These are phyloP conservation scores for Sporodiniella umbellata DNA, from an alignment of 371 early-diverging fungal species.

Conservation along the genomic window DNA sequence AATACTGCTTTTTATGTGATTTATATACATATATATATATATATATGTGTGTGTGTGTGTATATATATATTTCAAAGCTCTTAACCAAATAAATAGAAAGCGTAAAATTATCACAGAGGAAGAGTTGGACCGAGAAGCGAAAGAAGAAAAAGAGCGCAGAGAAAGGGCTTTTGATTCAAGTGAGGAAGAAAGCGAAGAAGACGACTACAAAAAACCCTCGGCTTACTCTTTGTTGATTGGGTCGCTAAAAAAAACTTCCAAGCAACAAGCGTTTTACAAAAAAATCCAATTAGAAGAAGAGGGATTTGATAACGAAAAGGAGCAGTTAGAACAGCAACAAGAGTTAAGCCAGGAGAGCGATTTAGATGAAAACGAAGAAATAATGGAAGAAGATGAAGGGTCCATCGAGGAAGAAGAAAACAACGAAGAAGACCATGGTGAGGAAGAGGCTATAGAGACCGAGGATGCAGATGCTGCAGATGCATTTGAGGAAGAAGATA, in stretches of 20 bases:
- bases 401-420: slow-evolving; percentile 37
- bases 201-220: slow-evolving; percentile 46
- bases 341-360: slow-evolving; percentile 12
- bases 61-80: no score
- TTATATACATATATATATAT: neutral
- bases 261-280: slow-evolving; percentile 41
- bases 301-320: slow-evolving; percentile 28
- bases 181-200: slow-evolving; percentile 34
- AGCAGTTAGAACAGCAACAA: slow-evolving; percentile 16
- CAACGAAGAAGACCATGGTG: slow-evolving; percentile 28
- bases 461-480: slow-evolving; percentile 23
- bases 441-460: slow-evolving; percentile 24
- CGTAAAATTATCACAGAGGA: slow-evolving; percentile 50
- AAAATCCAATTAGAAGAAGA: slow-evolving; percentile 42
- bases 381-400: slow-evolving; percentile 15
- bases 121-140: slow-evolving; percentile 48
- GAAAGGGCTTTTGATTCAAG: slow-evolving; percentile 29
- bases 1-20: neutral
- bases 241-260: slow-evolving; percentile 44
- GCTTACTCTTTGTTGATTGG: slow-evolving; percentile 43
- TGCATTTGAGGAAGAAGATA: slow-evolving; percentile 30
- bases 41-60: no score
- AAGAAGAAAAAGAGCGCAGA: slow-evolving; percentile 34
- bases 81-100: no score
- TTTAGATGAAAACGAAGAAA: slow-evolving; percentile 18